Base-by-base conservation (phyloP, 768 basidiomycete genomes). In the Solioccasus polychromus region DNA sequence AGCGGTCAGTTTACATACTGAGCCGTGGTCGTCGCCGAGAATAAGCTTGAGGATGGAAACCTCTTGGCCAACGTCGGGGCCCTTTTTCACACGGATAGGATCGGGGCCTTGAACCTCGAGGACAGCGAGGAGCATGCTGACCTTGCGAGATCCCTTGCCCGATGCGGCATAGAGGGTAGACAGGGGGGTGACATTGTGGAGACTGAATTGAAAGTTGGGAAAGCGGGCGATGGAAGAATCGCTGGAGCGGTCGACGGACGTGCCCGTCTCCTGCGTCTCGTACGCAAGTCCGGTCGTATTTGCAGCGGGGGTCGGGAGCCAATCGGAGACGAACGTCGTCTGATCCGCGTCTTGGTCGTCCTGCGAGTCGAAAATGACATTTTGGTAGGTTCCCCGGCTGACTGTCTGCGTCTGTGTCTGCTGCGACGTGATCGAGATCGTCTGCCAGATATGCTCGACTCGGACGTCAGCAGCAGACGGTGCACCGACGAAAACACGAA, bases 91-190 rank as follows among this genome's bases (percentile, higher is more conserved):
- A 20, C 67, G 72, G 29, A 92, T 75, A 5, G 71, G 67, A 52
- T 87, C 83, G 0, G 87, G 89, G 0, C 87, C 88, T 40, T 90
- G 87, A 12, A 87, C 75, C 61, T 91, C 89, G 46, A 91, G 68
- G 8, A 77, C 76, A 5, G 83, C 87, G 5, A 85, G 71, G 6
- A 92, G 72, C 8, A 84, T 46, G 32, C 71, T 76, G 18, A 82
- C 71, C 55, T 82, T 83, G n/a, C 60, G 64, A 26, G 75, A 71
- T 8, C 69, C 69, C 50, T 60, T 70, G 15, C 63, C 54, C 25
- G 65, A 63, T 44, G 50, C 48, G 1, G 50, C 15, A 71, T 57
- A 22, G 58, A 75, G 58, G 12, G 62, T 46, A 2, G 76, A 66
- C 2, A 90, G 68, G 3, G 79, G 66, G 0, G 78, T 75, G 17